These are phyloP conservation scores for Penicillium sp. DNA, from an alignment of 2,329 filamentous ascomycete genomes.

Conservation along the genomic window DNA sequence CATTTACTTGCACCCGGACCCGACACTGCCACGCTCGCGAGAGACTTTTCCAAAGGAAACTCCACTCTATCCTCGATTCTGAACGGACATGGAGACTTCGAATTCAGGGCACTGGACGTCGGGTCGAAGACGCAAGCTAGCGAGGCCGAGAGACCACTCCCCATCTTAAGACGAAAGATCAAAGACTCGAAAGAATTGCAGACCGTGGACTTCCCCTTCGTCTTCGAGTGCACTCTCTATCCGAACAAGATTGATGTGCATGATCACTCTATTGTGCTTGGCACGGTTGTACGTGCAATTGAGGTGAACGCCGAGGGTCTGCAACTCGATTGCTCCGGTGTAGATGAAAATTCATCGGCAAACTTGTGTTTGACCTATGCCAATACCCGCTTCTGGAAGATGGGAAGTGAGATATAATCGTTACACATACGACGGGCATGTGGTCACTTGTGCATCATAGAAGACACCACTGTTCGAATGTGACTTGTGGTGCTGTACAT, in stretches of 20 bases:
- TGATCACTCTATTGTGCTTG: conserved; percentile 43
- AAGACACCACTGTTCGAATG: background rate
- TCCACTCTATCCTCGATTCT: conserved; percentile 31
- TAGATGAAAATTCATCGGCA: conserved; percentile 12
- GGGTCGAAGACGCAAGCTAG: background rate
- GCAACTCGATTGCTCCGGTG: conserved; percentile 5
- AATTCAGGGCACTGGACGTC: conserved; percentile 22
- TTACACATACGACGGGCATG: background rate
- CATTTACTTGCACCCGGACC: conserved; percentile 47
- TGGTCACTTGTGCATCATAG: background rate
- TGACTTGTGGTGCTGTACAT: background rate
- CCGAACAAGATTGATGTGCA: conserved; percentile 38
- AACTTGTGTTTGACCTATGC: conserved; percentile 42
- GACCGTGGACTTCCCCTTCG: conserved; percentile 36
- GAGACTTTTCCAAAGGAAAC: conserved; percentile 43
- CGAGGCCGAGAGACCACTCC: conserved; percentile 20
- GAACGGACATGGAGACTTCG: conserved; percentile 28
- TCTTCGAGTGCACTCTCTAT: conserved; percentile 40
- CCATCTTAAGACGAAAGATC: conserved; percentile 25
- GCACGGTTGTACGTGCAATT: conserved; percentile 34
- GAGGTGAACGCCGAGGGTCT: conserved; percentile 4
- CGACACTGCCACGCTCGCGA: conserved; percentile 36
- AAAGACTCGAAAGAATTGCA: background rate
- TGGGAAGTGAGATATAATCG: conserved; percentile 34
- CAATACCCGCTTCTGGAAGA: conserved; percentile 44